Evolutionary conservation across 192 early-diverging fungal genomes (phyloP).

Genomic region (Fimicolochytrium jonesii): DNA sequence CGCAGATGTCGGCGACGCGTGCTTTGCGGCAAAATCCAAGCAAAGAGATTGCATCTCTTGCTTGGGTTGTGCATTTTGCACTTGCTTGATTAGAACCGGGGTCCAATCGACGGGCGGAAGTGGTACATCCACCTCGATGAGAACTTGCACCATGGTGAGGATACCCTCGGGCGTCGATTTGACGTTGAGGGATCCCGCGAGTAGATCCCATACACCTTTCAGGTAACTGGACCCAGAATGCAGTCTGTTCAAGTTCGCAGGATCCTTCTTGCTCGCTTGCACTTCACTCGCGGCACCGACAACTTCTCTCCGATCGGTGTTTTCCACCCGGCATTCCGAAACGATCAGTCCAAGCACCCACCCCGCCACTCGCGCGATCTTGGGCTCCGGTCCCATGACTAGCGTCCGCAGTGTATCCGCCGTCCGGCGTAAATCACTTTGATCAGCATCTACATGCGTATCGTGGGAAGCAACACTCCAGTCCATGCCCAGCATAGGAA

Average conservation of each 20-base stretch:
- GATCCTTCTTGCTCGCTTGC: slow-evolving; percentile 8
- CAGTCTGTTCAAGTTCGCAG: slow-evolving; percentile 9
- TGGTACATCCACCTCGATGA: not conserved
- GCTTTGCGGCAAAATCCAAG: slow-evolving; percentile 3
- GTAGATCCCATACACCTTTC: slow-evolving; percentile 10
- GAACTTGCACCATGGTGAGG: not conserved
- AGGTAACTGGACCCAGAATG: slow-evolving; percentile 17
- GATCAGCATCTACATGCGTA: too few relatives aligned
- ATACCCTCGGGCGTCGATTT: not conserved
- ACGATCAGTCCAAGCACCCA: slow-evolving; percentile 8
- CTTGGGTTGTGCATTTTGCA: not conserved
- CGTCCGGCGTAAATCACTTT: not conserved
- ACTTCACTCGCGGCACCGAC: slow-evolving; percentile 7
- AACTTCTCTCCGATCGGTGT: not conserved
- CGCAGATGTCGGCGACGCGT: slow-evolving; percentile 6
- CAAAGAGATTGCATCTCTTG: not conserved
- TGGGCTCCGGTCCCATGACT: slow-evolving; percentile 2
- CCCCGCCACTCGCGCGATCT: slow-evolving; percentile 13
- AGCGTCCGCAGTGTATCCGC: not conserved
- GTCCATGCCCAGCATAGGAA: not conserved
- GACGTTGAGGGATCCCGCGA: not conserved
- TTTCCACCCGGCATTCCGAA: not conserved
- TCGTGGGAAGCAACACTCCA: not conserved
- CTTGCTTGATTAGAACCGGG: not conserved
- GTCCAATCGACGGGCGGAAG: slow-evolving; percentile 27